Conservation (phyloP, 2,329 filamentous ascomycete species). For the Fusarium sp. region DNA sequence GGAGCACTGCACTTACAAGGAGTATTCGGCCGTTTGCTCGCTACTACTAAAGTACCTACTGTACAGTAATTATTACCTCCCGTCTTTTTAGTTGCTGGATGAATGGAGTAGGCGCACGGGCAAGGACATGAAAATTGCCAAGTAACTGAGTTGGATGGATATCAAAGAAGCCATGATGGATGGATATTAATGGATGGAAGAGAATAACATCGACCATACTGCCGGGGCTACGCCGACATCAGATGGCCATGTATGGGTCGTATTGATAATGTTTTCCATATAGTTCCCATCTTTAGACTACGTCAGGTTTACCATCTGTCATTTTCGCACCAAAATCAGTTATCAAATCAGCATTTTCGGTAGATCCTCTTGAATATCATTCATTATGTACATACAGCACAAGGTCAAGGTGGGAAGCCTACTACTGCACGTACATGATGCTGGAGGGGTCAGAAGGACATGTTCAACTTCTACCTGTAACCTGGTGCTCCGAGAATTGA, state of each 20-base stretch:
- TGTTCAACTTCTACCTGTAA: neutral
- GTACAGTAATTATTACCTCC: neutral
- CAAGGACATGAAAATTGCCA: constrained; percentile 3
- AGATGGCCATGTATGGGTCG: constrained; percentile 15
- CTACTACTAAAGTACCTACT: neutral
- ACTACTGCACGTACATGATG: constrained; percentile 6
- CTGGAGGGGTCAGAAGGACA: constrained; percentile 35
- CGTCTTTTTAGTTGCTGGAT: constrained; percentile 2
- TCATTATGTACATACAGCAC: neutral
- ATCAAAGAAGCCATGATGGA: neutral
- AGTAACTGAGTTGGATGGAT: neutral
- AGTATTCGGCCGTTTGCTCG: neutral
- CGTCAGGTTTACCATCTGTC: constrained; percentile 19
- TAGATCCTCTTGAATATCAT: constrained; percentile 1
- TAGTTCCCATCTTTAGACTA: constrained; percentile 16
- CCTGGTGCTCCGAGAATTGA: constrained; percentile 2
- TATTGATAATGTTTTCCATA: constrained; percentile 26
- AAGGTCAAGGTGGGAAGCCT: neutral
- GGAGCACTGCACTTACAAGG: constrained; percentile 1
- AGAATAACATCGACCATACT: constrained; percentile 3
- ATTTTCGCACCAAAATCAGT: constrained; percentile 14
- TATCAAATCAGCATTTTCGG: constrained; percentile 3
- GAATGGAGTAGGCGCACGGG: constrained; percentile 21
- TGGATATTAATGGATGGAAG: neutral
- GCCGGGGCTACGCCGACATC: constrained; percentile 18